Conservation (phyloP, 192 early-diverging fungal genomes). For the Backusella parvicylindrica region DNA sequence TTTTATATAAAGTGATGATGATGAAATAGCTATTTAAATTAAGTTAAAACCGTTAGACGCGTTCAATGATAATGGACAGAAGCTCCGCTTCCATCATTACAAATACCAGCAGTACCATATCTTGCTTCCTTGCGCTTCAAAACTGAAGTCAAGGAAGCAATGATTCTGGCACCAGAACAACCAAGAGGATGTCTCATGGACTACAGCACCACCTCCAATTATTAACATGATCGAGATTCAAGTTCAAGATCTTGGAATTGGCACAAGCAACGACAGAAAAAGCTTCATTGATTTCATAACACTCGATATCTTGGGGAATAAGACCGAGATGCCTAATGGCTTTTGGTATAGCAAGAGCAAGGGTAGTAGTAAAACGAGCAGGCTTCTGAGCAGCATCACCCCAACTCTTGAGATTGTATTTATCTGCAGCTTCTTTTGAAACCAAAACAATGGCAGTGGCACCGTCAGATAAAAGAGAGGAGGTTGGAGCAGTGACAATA, state of each 20-base stretch:
- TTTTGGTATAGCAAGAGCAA: slow-evolving; percentile 68
- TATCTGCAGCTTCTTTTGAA: slow-evolving; percentile 54
- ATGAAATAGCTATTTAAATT: neutral
- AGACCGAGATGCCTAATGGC: slow-evolving; percentile 62
- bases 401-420: slow-evolving; percentile 52
- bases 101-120: slow-evolving; percentile 89
- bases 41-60: slow-evolving; percentile 33
- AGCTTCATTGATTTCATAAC: slow-evolving; percentile 80
- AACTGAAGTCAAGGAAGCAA: slow-evolving; percentile 75
- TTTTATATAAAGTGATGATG: neutral
- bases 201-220: slow-evolving; percentile 97
- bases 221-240: slow-evolving; percentile 81
- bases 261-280: slow-evolving; percentile 83
- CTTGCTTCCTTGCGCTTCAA: slow-evolving; percentile 71
- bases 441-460: slow-evolving; percentile 73
- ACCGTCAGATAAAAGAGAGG: slow-evolving; percentile 77
- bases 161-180: slow-evolving; percentile 73
- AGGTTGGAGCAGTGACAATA: slow-evolving; percentile 87
- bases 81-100: slow-evolving; percentile 54
- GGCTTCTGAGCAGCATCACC: slow-evolving; percentile 74
- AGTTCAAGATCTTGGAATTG: slow-evolving; percentile 76
- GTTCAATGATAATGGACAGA: slow-evolving; percentile 19
- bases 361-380: slow-evolving; percentile 67
- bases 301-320: slow-evolving; percentile 59
- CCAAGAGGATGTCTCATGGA: slow-evolving; percentile 89